A percentile compares a stretch with the other conserved stretches of the same genome.
These are phyloP conservation scores for Coniochaeta sp. DNA, from an alignment of 2,329 filamentous ascomycete species.

Conservation along the genomic window DNA sequence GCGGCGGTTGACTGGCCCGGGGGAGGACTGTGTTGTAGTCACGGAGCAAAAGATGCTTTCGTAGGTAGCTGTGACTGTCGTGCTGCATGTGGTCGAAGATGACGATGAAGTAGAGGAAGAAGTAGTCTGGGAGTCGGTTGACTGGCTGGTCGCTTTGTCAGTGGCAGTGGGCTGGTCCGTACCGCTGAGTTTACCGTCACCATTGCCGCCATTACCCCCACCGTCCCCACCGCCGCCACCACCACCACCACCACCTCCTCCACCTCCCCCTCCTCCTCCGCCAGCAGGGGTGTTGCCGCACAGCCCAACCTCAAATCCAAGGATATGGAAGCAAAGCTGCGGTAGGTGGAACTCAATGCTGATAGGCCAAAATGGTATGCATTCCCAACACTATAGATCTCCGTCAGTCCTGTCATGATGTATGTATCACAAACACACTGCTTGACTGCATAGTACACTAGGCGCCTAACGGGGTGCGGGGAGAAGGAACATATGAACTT, in stretches of 20 bases:
- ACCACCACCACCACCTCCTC: background rate
- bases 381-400: background rate
- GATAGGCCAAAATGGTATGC: background rate
- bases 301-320: background rate
- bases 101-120: background rate
- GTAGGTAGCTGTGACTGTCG: background rate
- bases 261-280: background rate
- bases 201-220: too few relatives aligned
- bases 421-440: background rate
- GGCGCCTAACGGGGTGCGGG: background rate
- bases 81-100: background rate
- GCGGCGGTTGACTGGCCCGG: background rate
- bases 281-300: background rate
- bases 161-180: background rate
- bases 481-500: background rate
- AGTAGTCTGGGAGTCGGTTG: background rate
- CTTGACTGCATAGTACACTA: too few relatives aligned
- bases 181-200: background rate
- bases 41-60: background rate
- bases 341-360: background rate
- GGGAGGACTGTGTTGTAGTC: background rate
- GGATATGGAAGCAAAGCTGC: background rate
- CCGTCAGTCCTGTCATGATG: background rate
- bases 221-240: background rate
- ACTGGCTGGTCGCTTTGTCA: background rate